These are phyloP conservation scores for Halophytophthora polymorphica DNA, from an alignment of 352 stramenopile genomes.

Conservation along the genomic window DNA sequence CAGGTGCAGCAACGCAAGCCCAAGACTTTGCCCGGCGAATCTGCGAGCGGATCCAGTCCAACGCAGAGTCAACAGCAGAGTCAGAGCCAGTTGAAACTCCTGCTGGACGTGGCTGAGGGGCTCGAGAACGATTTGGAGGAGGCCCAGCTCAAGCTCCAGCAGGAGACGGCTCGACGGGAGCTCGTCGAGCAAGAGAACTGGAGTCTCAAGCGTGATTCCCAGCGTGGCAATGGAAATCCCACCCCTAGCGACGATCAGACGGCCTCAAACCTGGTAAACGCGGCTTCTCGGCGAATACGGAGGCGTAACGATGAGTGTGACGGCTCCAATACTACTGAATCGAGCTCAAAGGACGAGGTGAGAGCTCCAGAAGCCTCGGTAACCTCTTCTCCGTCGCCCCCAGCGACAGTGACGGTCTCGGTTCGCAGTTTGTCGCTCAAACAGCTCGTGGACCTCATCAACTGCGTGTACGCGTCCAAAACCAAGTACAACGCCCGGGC, in stretches of 20 bases:
- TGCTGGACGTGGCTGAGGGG: conserved; percentile 60
- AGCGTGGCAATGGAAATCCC: conserved; percentile 1
- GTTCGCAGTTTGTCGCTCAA: conserved; percentile 66
- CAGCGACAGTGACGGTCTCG: background rate
- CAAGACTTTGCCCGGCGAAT: conserved; percentile 1
- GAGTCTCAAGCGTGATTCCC: conserved; percentile 28
- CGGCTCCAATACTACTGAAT: background rate
- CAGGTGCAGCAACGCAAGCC: conserved; percentile 22
- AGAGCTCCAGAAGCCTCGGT: conserved; percentile 6
- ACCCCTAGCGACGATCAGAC: conserved; percentile 2
- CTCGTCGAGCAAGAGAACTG: conserved; percentile 46
- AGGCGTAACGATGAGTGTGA: conserved; percentile 13
- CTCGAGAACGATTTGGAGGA: conserved; percentile 60
- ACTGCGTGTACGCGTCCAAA: conserved; percentile 74
- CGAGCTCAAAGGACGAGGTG: conserved; percentile 4
- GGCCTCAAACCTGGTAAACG: conserved; percentile 1
- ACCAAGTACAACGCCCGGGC: conserved; percentile 58
- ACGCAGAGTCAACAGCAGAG: conserved; percentile 12
- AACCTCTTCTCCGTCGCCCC: conserved; percentile 1
- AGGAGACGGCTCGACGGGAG: conserved; percentile 47
- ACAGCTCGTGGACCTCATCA: conserved; percentile 72
- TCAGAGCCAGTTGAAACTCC: conserved; percentile 50
- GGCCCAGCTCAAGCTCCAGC: conserved; percentile 35
- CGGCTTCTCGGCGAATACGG: conserved; percentile 18
- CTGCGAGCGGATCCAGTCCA: conserved; percentile 9